phyloP scores from a whole-genome alignment of 2,329 filamentous ascomycete species.

The Monilinia vaccinii-corymbosi region DNA sequence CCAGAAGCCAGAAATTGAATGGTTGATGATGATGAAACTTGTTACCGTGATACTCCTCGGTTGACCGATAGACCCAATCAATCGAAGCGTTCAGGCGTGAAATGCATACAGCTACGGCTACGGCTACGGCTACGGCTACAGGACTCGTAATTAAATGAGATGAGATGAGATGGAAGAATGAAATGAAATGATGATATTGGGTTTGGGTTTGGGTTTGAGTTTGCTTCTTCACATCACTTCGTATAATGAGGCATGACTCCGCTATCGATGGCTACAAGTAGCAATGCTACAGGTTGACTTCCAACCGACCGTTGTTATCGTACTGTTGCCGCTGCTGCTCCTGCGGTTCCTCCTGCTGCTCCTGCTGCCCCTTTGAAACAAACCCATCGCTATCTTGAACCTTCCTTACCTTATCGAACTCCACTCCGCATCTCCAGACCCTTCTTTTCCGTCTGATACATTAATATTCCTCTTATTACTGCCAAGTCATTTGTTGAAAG shows the following conservation, averaged over 20 bases:
- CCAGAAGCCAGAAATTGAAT: conserved; percentile 1
- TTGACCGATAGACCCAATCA: neutral
- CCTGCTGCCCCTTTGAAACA: neutral
- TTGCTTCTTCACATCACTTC: too few species aligned
- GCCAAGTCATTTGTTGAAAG: too few species aligned
- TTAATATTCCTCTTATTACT: too few species aligned
- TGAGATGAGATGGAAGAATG: neutral
- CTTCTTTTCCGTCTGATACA: too few species aligned
- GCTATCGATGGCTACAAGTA: too few species aligned
- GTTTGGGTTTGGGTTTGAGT: too few species aligned
- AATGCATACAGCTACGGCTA: too few species aligned
- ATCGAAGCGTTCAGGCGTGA: conserved; percentile 1
- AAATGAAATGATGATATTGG: too few species aligned
- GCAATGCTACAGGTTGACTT: too few species aligned
- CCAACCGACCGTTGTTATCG: neutral
- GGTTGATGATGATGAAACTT: neutral
- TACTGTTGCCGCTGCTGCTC: neutral
- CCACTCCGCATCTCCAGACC: neutral
- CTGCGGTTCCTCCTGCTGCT: neutral
- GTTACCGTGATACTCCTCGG: neutral
- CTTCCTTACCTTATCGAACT: neutral
- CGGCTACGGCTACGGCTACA: too few species aligned
- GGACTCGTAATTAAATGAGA: neutral
- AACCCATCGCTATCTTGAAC: neutral
- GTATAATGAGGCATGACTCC: too few species aligned